Evolutionary conservation across 169 alveolate species (phyloP).

Genomic region (Neospora caninum): DNA sequence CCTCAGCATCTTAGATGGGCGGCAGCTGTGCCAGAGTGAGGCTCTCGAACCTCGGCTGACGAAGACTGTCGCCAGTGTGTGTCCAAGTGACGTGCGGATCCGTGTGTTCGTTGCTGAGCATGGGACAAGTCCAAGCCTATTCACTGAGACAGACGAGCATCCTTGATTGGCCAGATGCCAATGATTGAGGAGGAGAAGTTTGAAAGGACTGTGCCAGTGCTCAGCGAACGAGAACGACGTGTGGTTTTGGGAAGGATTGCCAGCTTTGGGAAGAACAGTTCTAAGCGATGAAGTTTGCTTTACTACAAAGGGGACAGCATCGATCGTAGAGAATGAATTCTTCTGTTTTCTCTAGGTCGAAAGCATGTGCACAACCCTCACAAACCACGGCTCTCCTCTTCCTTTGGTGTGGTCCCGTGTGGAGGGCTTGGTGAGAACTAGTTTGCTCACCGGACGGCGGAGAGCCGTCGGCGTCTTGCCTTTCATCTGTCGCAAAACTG

Average conservation of each 20-base stretch:
- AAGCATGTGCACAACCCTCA: background rate
- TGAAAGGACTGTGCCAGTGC: no score
- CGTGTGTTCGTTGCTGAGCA: no score
- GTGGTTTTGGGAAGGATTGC: background rate
- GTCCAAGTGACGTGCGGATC: no score
- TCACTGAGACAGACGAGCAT: no score
- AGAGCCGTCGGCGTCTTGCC: background rate
- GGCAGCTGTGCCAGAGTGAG: no score
- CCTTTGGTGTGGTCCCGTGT: background rate
- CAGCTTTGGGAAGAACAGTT: background rate
- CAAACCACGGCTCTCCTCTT: background rate
- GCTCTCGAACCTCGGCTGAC: no score
- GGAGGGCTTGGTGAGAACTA: background rate
- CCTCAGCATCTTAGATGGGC: no score
- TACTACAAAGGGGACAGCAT: constrained; percentile 17
- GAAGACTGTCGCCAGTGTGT: no score
- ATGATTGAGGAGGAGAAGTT: no score
- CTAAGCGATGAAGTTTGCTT: background rate
- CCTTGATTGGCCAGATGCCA: no score
- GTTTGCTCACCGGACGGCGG: background rate
- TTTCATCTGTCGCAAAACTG: background rate
- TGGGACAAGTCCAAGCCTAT: no score
- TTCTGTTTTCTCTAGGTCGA: constrained; percentile 1
- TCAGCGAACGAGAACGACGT: no score
- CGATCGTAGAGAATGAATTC: background rate